Conservation (phyloP, 2,329 filamentous ascomycete species). For the Colletotrichum siamense region DNA sequence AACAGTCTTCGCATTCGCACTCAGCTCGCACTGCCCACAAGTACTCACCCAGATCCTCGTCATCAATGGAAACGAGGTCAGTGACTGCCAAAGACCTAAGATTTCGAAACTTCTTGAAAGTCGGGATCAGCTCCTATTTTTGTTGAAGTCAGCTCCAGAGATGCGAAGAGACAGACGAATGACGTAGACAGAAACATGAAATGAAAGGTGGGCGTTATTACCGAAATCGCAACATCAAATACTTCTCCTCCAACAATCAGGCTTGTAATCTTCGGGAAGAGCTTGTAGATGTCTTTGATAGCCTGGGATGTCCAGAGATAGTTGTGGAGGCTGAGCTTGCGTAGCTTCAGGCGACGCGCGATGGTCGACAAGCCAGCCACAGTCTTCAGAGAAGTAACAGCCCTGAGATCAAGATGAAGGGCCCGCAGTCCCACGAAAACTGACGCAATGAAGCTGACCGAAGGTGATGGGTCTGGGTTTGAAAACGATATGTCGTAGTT, state of each 20-base stretch:
- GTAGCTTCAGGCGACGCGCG: not conserved
- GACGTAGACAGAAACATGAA: no score
- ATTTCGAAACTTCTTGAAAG: not conserved
- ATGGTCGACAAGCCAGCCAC: not conserved
- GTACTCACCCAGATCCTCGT: rapidly evolving
- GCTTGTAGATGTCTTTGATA: no score
- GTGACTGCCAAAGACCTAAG: not conserved
- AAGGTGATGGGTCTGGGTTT: no score
- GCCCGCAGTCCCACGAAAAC: rapidly evolving
- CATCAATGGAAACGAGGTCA: not conserved
- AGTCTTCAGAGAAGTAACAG: no score
- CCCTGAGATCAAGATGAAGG: not conserved
- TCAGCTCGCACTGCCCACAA: rapidly evolving
- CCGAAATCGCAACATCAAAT: not conserved
- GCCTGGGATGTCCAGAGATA: no score
- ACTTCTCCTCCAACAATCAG: not conserved
- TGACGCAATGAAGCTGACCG: not conserved
- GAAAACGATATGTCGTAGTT: not conserved
- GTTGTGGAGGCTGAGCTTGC: not conserved
- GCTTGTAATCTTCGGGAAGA: no score
- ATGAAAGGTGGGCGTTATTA: no score
- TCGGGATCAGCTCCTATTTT: not conserved
- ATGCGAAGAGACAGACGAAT: no score
- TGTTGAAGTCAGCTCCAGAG: no score
- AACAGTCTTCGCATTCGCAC: no score